Base-by-base conservation (phyloP, 2,329 filamentous ascomycete genomes). In the Claviceps cyperi region DNA sequence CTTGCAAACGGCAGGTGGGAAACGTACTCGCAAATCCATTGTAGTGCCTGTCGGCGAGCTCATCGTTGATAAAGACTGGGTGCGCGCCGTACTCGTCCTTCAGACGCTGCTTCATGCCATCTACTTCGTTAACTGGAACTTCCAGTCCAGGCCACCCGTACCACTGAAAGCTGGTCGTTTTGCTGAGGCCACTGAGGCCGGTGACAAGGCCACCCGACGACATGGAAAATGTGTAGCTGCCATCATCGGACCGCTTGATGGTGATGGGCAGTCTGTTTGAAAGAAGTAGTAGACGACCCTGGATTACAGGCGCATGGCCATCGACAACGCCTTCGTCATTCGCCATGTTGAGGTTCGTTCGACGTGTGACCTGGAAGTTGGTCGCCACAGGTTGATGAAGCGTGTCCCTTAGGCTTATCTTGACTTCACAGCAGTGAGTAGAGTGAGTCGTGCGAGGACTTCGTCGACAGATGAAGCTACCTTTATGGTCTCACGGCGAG, bases 71-170 rank as follows among this genome's bases (percentile, higher is more conserved):
- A 65, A 96, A 96, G 50, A 98, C 85, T 1, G 92, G 91, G 40
- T 94, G 80, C 7, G 91, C 90, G 58, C 84, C 83, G 67, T 94
- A 90, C 60, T 96, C 85, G 21, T 92, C 81, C 69, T 87, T 86
- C 62, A 97, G 72, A 55, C 84, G 81, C 62, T 84, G 75, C 62
- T 80, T 84, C 66, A 98, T 81, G 50, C 76, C 74, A 2, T 77
- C 73, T 43, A 86, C 77, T 66, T 97, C 91, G 50, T 81, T 77
- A 55, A 94, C 86, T 39, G 91, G 91, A 4, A 97, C 81, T 66
- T 97, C 88, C 46, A 95, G 71, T 38, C 92, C 92, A 1, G 92
- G 90, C 91, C 92, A 97, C 58, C 92, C 92, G 68, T 97, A 97
- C 92, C 92, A 98, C 67, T 92, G 86, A 68, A 97, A 97, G 58